phyloP scores from a whole-genome alignment of 345 rosid genomes.

The Noccaea bulbosa region DNA sequence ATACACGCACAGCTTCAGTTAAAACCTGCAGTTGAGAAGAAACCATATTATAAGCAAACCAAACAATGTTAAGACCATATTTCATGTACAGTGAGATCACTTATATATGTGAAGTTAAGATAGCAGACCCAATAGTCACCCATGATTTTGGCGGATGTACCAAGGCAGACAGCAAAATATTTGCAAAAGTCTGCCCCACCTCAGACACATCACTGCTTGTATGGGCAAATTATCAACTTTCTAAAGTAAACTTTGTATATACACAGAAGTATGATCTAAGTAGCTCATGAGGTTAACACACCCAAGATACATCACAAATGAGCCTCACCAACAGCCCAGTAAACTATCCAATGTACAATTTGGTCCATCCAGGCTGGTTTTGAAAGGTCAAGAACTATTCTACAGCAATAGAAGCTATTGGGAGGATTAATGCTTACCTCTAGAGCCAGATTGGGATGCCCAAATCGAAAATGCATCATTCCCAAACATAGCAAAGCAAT shows the following conservation, averaged over 20 bases:
- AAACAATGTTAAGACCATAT: neutral
- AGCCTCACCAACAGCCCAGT: conserved; percentile 22
- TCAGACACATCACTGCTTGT: conserved; percentile 5
- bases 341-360: conserved; percentile 17
- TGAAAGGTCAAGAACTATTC: conserved; percentile 7
- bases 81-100: conserved; percentile 8
- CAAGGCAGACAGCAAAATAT: neutral
- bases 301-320: conserved; percentile 23
- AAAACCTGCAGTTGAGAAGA: conserved; percentile 67
- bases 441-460: conserved; percentile 93
- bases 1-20: conserved; percentile 86
- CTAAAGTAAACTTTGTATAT: conserved; percentile 8
- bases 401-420: conserved; percentile 3
- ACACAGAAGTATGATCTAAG: conserved; percentile 2
- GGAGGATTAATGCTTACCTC: conserved; percentile 61
- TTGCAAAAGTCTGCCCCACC: neutral
- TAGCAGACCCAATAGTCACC: conserved; percentile 19
- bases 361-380: conserved; percentile 10
- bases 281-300: conserved; percentile 22
- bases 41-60: conserved; percentile 32
- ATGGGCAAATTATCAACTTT: neutral
- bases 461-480: conserved; percentile 95
- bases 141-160: conserved; percentile 1
- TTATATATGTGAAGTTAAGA: conserved; percentile 22
- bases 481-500: conserved; percentile 85